A percentile compares a stretch with the other conserved stretches of the same genome.
These are phyloP conservation scores for Pseudogymnoascus sp. DNA, from an alignment of 2,329 filamentous ascomycete species.

Conservation along the genomic window DNA sequence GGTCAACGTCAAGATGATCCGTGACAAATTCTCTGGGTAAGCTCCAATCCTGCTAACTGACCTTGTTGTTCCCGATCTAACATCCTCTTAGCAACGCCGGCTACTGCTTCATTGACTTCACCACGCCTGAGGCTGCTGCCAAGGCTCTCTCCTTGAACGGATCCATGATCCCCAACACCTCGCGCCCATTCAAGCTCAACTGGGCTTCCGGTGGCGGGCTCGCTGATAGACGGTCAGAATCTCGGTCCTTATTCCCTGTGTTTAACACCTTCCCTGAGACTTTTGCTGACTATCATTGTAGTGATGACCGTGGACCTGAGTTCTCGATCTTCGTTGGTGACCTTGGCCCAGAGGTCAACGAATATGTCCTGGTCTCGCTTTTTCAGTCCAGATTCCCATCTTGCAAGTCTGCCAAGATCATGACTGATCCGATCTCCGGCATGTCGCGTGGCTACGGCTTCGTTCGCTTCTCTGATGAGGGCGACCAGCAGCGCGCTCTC, in stretches of 20 bases:
- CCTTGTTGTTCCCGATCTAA: constrained; percentile 12
- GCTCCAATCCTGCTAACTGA: constrained; percentile 20
- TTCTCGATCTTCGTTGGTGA: constrained; percentile 98
- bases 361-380: constrained; percentile 92
- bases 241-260: constrained; percentile 24
- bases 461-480: constrained; percentile 91
- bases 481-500: constrained; percentile 90
- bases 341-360: constrained; percentile 94
- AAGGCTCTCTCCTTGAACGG: constrained; percentile 91
- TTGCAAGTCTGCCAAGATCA: constrained; percentile 99
- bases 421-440: constrained; percentile 96
- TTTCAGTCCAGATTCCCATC: constrained; percentile 95
- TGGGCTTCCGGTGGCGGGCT: constrained; percentile 96
- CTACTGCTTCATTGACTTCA: constrained; percentile 97
- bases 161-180: constrained; percentile 82
- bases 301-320: constrained; percentile 92
- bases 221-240: constrained; percentile 73
- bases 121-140: constrained; percentile 70
- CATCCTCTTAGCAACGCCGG: constrained; percentile 66
- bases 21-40: constrained; percentile 97
- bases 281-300: constrained; percentile 31
- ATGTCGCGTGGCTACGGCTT: constrained; percentile 98
- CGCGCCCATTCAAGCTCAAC: constrained; percentile 95
- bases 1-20: constrained; percentile 99
- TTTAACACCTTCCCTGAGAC: constrained; percentile 10